phyloP scores from a whole-genome alignment of 1,139 yeast species.

The Geotrichum carabidarum region DNA sequence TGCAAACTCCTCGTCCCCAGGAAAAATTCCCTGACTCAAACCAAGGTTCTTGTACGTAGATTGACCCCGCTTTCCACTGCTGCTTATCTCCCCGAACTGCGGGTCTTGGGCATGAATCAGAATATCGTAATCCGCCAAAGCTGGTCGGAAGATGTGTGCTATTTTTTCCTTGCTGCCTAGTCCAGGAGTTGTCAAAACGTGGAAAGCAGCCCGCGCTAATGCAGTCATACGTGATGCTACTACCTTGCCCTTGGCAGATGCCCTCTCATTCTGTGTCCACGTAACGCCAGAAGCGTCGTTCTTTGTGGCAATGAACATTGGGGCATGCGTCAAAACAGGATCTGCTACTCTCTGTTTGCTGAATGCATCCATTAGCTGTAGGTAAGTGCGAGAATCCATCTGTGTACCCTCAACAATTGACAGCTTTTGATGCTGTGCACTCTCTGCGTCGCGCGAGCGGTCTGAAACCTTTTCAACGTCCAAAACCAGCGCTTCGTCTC shows the following conservation, averaged over 20 bases:
- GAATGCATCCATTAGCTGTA: slow-evolving; percentile 60
- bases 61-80: slow-evolving; percentile 49
- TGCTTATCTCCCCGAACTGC: slow-evolving; percentile 1
- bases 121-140: slow-evolving; percentile 78
- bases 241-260: slow-evolving; percentile 46
- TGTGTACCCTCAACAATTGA: slow-evolving; percentile 48
- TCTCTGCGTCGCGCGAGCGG: slow-evolving; percentile 40
- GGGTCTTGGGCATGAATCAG: slow-evolving; percentile 46
- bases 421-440: slow-evolving; percentile 14
- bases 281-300: slow-evolving; percentile 78
- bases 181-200: slow-evolving; percentile 45
- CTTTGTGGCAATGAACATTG: slow-evolving; percentile 74
- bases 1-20: slow-evolving; percentile 26
- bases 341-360: slow-evolving; percentile 63
- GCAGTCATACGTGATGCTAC: slow-evolving; percentile 86
- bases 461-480: slow-evolving; percentile 57
- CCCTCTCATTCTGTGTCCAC: slow-evolving; percentile 68
- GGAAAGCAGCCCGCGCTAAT: slow-evolving; percentile 69
- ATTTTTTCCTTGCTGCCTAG: slow-evolving; percentile 41
- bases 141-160: slow-evolving; percentile 67
- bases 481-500: slow-evolving; percentile 72
- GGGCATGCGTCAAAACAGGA: slow-evolving; percentile 74
- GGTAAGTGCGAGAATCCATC: slow-evolving; percentile 57
- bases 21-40: slow-evolving; percentile 21
- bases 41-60: slow-evolving; percentile 55